phyloP scores from a whole-genome alignment of 495 filamentous ascomycete species.

The Hypoxylon fragiforme region DNA sequence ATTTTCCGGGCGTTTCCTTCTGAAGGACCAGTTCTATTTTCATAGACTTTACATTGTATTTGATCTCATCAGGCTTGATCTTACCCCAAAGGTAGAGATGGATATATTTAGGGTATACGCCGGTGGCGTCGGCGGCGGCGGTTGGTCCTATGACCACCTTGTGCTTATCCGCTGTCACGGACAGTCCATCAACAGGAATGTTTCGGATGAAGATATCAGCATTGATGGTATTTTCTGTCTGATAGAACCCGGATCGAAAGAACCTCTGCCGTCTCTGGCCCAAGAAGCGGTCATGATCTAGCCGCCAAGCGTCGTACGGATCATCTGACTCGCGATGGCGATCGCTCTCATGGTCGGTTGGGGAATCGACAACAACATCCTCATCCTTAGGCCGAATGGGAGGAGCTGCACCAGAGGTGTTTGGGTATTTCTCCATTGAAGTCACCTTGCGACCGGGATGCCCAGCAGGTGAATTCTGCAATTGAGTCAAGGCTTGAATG shows the following conservation, averaged over 20 bases:
- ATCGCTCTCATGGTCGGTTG: too few species aligned
- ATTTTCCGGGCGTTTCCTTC: slow-evolving; percentile 74
- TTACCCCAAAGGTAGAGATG: slow-evolving; percentile 68
- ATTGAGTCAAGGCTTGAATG: slow-evolving; percentile 46
- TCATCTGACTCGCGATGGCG: not conserved
- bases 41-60: slow-evolving; percentile 66
- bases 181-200: slow-evolving; percentile 38
- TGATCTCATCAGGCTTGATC: slow-evolving; percentile 64
- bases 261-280: too few species aligned
- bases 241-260: slow-evolving; percentile 43
- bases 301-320: not conserved
- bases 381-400: too few species aligned
- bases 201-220: slow-evolving; percentile 46
- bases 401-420: slow-evolving; percentile 46
- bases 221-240: slow-evolving; percentile 40
- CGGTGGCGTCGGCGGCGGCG: too few species aligned
- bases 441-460: slow-evolving; percentile 61
- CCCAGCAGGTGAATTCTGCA: slow-evolving; percentile 66
- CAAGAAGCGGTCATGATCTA: too few species aligned
- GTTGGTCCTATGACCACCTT: slow-evolving; percentile 33
- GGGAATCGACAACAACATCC: too few species aligned
- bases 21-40: slow-evolving; percentile 83
- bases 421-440: slow-evolving; percentile 66
- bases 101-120: slow-evolving; percentile 43
- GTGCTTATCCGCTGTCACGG: slow-evolving; percentile 32